phyloP scores from a whole-genome alignment of 1,284 basidiomycete species.

The Sutorius eximius region DNA sequence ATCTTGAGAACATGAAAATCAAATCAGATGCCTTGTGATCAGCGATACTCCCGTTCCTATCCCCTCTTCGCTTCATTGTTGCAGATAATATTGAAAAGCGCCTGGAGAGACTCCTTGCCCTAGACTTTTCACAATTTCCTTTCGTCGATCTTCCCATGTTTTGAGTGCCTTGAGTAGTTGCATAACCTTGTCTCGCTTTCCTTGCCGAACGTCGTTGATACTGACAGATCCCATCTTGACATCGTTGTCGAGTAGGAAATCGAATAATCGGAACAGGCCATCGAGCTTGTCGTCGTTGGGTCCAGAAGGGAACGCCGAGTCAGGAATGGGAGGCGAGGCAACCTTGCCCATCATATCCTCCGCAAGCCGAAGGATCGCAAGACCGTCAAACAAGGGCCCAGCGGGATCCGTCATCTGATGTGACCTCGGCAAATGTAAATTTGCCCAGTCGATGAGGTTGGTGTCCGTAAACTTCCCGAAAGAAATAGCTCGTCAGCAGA shows the following conservation, averaged over 20 bases:
- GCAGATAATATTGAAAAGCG: neutral
- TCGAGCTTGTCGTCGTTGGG: conserved; percentile 79
- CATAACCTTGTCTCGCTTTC: conserved; percentile 75
- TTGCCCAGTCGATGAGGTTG: conserved; percentile 82
- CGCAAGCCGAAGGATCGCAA: conserved; percentile 73
- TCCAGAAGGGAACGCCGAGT: conserved; percentile 73
- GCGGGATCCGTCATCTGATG: conserved; percentile 60
- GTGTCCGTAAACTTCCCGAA: conserved; percentile 40
- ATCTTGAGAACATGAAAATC: neutral
- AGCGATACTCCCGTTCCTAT: neutral
- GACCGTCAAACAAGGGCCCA: conserved; percentile 59
- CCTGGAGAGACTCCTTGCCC: conserved; percentile 41
- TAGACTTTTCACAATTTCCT: conserved; percentile 52
- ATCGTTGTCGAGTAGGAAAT: conserved; percentile 85
- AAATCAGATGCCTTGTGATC: conserved; percentile 3
- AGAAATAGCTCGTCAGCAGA: neutral
- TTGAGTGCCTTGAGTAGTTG: conserved; percentile 76
- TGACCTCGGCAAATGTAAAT: conserved; percentile 70
- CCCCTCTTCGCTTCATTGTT: neutral
- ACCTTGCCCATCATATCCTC: conserved; percentile 74
- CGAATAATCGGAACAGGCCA: conserved; percentile 85
- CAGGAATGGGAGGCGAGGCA: conserved; percentile 67
- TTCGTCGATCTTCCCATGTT: conserved; percentile 74
- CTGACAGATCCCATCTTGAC: conserved; percentile 86
- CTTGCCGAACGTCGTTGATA: conserved; percentile 85